Evolutionary conservation across 257 asterid genomes (phyloP).

Genomic region (Cynanchum wilfordii): DNA sequence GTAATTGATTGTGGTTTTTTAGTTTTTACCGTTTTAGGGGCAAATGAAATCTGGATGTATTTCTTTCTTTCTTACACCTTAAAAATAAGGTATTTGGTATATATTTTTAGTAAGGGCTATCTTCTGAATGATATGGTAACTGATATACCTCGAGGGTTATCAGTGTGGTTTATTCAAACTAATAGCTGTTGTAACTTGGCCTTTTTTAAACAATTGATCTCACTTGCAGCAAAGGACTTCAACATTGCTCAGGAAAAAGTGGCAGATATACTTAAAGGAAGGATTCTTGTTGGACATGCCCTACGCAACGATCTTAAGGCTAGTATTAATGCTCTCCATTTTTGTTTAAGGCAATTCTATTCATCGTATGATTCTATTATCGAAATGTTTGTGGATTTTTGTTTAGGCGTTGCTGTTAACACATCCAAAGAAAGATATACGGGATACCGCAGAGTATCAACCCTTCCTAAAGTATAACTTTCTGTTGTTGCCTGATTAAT

Average conservation of each 20-base stretch:
- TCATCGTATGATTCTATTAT: not conserved
- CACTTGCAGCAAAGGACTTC: conserved; percentile 75
- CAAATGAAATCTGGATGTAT: not conserved
- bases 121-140: not conserved
- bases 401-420: conserved; percentile 77
- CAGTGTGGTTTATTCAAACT: not conserved
- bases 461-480: conserved; percentile 59
- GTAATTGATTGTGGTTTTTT: not conserved
- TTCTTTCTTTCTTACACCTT: not conserved
- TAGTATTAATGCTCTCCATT: conserved; percentile 21
- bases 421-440: conserved; percentile 84
- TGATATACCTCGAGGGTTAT: not conserved
- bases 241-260: conserved; percentile 66
- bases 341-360: not conserved
- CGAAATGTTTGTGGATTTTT: conserved; percentile 9
- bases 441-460: conserved; percentile 81
- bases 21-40: not conserved
- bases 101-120: not conserved
- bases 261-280: conserved; percentile 71
- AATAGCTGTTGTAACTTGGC: not conserved
- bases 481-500: conserved; percentile 16
- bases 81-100: not conserved
- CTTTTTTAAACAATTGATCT: conserved; percentile 13
- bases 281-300: conserved; percentile 93
- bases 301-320: conserved; percentile 89